Evolutionary conservation across 495 filamentous ascomycete species (phyloP), one percentile per base, ranked within the genome.

Genomic region (Podospora sp.): DNA sequence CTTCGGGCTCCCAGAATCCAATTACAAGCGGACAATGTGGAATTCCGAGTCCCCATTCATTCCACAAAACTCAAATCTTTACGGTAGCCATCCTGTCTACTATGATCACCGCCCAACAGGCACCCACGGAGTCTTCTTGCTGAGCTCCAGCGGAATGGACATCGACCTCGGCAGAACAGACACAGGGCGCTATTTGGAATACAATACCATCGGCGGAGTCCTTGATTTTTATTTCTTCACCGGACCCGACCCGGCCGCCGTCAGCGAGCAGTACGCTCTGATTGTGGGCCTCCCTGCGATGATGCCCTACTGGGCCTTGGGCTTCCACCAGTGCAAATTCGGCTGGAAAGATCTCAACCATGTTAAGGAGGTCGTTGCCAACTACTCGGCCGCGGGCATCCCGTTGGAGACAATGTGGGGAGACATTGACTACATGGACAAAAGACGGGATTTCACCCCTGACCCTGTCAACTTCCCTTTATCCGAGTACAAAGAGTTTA

Each of bases 361-460:
- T 22, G 86, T 96, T 21, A 88, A 89, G 16, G 89, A 91, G 65
- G 92, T 90, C 1, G 86, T 94, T 12, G 85, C 87, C 61, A 96
- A 95, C 75, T 95, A 96, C 77, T 89, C 86, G 61, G 76, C 81
- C 8, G 92, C 92, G 12, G 80, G 78, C 1, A 96, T 96, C 65
- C 93, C 93, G 0, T 78, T 97, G 6, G 93, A 97, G 77, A 93
- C 91, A 0, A 91, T 95, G 85, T 96, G 93, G 93, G 94, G 89
- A 1, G 92, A 95, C 71, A 95, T 95, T 64, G 87, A 93, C 70
- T 92, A 94, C 76, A 93, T 94, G 91, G 79, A 88, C 66, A 64
- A 63, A 7, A 60, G 65, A 8, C 69, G 79, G 73, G 85, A 92
- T 60, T 95, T 97, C 76, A 90, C 89, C 1, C 79, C 91, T 1